Evolutionary conservation across 2,329 filamentous ascomycete genomes (phyloP).

Genomic region (Cladophialophora yegresii): DNA sequence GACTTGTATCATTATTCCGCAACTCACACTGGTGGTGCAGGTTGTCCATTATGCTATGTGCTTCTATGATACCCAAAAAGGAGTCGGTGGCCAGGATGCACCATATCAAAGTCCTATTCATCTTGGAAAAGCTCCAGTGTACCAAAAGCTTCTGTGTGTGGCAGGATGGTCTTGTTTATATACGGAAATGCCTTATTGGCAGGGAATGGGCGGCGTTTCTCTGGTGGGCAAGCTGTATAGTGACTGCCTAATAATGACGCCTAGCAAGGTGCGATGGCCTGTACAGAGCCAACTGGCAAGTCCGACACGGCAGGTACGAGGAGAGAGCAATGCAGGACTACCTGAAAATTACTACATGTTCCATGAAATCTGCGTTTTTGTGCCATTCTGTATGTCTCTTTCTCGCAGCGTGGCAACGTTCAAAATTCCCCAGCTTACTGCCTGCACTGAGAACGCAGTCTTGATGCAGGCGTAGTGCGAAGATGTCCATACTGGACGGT

Average conservation of each 20-base stretch:
- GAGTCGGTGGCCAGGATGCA: not conserved
- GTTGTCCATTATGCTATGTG: not conserved
- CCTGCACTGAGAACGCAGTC: not conserved
- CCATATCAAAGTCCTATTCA: not conserved
- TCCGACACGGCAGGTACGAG: not conserved
- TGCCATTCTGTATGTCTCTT: not conserved
- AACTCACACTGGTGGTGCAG: not conserved
- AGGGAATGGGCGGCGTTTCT: not conserved
- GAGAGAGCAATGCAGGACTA: not conserved
- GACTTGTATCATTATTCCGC: conserved; percentile 5
- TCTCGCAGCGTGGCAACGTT: not conserved
- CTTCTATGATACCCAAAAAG: conserved; percentile 10
- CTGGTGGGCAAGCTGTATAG: not conserved
- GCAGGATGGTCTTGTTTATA: not conserved
- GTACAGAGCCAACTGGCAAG: not conserved
- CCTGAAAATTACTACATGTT: not conserved
- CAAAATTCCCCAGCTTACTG: not conserved
- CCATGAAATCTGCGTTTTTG: not conserved
- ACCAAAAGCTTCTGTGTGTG: not conserved
- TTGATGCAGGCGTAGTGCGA: not conserved
- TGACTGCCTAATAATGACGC: not conserved
- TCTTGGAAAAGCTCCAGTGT: not conserved
- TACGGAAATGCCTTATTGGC: not conserved
- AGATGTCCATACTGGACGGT: not conserved
- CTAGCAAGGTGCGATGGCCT: not conserved